phyloP scores from a whole-genome alignment of 1,284 basidiomycete species.

The Ustilago shanxiensis region DNA sequence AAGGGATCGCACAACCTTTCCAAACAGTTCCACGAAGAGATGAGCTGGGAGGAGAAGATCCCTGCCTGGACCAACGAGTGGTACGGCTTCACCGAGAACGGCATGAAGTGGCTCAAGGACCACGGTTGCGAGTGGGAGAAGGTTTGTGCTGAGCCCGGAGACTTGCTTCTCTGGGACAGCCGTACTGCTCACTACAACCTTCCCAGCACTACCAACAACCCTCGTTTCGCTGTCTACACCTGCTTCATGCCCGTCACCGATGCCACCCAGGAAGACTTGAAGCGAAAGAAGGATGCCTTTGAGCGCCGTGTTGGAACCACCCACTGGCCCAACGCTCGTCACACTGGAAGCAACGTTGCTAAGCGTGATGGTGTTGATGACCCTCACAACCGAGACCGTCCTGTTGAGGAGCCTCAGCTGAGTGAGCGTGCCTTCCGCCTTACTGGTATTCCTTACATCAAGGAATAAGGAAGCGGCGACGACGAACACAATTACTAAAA shows the following conservation, averaged over 20 bases:
- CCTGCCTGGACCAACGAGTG: constrained; percentile 68
- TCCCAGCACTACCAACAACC: constrained; percentile 21
- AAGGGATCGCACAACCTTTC: constrained; percentile 68
- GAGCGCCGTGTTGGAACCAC: constrained; percentile 22
- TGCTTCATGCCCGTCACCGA: constrained; percentile 27
- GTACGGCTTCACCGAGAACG: constrained; percentile 63
- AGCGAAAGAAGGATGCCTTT: constrained; percentile 37
- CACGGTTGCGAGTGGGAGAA: constrained; percentile 64
- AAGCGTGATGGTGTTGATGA: constrained; percentile 16
- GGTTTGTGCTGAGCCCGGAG: constrained; percentile 61
- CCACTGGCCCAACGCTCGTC: constrained; percentile 24
- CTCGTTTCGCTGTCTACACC: constrained; percentile 29
- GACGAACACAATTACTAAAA: no score
- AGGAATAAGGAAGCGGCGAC: constrained; percentile 2
- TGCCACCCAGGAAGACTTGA: constrained; percentile 29
- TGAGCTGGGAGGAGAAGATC: constrained; percentile 62
- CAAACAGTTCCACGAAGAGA: constrained; percentile 69
- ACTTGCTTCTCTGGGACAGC: constrained; percentile 70
- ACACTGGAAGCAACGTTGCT: constrained; percentile 15
- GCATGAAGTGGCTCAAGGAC: constrained; percentile 62
- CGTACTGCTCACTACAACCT: constrained; percentile 38
- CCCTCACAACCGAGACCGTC: constrained; percentile 23
- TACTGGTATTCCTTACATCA: constrained; percentile 33
- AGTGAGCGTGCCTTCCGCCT: constrained; percentile 19
- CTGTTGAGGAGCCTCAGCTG: constrained; percentile 24